phyloP scores from a whole-genome alignment of 164 flowering plant species.

The Dillenia turbinata region DNA sequence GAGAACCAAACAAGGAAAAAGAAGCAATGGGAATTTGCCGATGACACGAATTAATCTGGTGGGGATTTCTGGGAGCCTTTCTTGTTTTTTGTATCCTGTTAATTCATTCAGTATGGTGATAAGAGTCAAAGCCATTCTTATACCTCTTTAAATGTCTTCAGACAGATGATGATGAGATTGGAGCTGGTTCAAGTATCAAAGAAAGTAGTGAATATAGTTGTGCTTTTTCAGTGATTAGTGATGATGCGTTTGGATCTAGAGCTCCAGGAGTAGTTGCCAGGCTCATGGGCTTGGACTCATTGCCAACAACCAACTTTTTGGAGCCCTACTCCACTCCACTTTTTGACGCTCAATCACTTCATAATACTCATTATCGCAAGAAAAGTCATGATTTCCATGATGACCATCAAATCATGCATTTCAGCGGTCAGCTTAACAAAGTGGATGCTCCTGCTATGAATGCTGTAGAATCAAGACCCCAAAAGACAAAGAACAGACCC shows the following conservation, averaged over 20 bases:
- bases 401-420: slow-evolving; percentile 28
- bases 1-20: slow-evolving; percentile 64
- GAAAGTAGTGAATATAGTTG: slow-evolving; percentile 76
- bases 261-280: slow-evolving; percentile 91
- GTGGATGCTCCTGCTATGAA: slow-evolving; percentile 27
- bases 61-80: slow-evolving; percentile 7
- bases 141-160: slow-evolving; percentile 13
- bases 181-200: slow-evolving; percentile 39
- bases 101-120: background rate
- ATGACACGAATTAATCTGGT: slow-evolving; percentile 47
- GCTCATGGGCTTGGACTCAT: slow-evolving; percentile 92
- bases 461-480: slow-evolving; percentile 36
- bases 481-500: slow-evolving; percentile 35
- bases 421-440: slow-evolving; percentile 24
- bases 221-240: slow-evolving; percentile 86
- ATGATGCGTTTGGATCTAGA: slow-evolving; percentile 54
- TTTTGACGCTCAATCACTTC: slow-evolving; percentile 51
- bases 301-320: slow-evolving; percentile 49
- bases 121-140: background rate
- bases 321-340: slow-evolving; percentile 62
- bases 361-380: slow-evolving; percentile 27
- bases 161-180: slow-evolving; percentile 65
- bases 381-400: slow-evolving; percentile 30
- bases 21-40: slow-evolving; percentile 43
- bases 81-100: background rate